Evolutionary conservation across 805 yeast genomes (phyloP).

Genomic region (Scheffersomyces coipomensis): DNA sequence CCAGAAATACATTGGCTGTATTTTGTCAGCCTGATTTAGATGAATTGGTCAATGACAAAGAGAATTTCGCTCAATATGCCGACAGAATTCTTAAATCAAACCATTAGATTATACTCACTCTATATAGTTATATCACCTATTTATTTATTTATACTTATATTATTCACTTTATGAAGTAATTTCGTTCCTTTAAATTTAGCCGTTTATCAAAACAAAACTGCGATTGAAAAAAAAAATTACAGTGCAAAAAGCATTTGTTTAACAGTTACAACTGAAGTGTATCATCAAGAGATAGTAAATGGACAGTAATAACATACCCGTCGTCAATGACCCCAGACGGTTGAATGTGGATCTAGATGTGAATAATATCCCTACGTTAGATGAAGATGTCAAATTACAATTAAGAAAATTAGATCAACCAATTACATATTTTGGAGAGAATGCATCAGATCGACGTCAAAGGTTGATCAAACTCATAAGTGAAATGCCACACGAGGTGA

Average conservation of each 20-base stretch:
- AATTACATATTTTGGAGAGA: conserved; percentile 57
- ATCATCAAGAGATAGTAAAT: too few species aligned
- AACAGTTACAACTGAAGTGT: too few species aligned
- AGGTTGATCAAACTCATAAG: conserved; percentile 50
- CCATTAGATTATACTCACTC: conserved; percentile 22
- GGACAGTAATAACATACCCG: conserved; percentile 8
- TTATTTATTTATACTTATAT: too few species aligned
- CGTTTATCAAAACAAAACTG: too few species aligned
- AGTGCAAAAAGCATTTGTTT: too few species aligned
- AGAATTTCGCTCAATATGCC: conserved; percentile 51
- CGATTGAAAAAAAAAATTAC: too few species aligned
- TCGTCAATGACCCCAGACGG: conserved; percentile 5
- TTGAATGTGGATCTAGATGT: neutral
- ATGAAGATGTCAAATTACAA: conserved; percentile 54
- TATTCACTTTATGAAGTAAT: too few species aligned
- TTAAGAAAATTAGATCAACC: conserved; percentile 58
- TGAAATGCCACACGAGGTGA: conserved; percentile 19
- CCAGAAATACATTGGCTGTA: conserved; percentile 59
- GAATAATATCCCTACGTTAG: conserved; percentile 56
- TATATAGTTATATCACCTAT: neutral
- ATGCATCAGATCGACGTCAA: conserved; percentile 55
- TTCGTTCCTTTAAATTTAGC: too few species aligned
- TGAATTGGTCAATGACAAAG: conserved; percentile 42
- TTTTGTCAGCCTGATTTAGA: conserved; percentile 60
- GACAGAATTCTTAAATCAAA: conserved; percentile 37